These are phyloP conservation scores for Ganoderma multipileum DNA, from an alignment of 1,284 basidiomycete species.

Conservation along the genomic window DNA sequence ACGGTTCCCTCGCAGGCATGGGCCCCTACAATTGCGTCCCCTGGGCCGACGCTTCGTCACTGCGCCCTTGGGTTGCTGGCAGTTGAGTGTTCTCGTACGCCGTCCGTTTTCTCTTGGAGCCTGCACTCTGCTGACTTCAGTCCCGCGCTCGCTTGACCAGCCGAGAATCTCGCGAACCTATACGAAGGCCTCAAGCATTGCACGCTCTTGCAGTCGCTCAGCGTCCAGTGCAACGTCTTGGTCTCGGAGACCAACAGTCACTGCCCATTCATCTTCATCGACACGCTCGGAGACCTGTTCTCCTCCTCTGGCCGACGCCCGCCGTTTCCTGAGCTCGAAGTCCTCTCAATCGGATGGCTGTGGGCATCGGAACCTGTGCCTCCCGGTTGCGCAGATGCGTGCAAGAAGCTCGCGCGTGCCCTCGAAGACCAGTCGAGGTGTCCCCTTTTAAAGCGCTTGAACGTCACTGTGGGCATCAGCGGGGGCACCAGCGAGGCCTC, in stretches of 20 bases:
- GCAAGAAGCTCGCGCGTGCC: neutral
- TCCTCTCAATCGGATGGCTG: neutral
- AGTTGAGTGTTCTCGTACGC: neutral
- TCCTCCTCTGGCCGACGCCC: neutral
- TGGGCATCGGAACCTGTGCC: neutral
- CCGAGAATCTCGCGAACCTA: neutral
- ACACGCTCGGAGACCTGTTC: neutral
- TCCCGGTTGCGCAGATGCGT: neutral
- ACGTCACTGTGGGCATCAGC: neutral
- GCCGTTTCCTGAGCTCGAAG: neutral
- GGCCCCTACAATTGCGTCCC: neutral
- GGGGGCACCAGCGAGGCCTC: neutral
- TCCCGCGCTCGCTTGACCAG: neutral
- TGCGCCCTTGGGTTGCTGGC: neutral
- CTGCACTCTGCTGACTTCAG: neutral
- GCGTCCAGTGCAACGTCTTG: neutral
- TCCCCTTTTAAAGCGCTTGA: neutral
- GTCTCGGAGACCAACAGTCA: neutral
- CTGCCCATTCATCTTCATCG: neutral
- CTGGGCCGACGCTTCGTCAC: neutral
- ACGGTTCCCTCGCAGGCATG: neutral
- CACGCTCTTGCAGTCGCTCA: neutral
- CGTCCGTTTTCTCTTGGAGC: neutral
- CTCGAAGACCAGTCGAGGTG: neutral
- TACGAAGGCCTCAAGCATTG: neutral